Percentiles rank a stretch among this genome's conserved stretches.
Conservation (phyloP, 176 grass and related monocot species). For the Oryza longistaminata region DNA sequence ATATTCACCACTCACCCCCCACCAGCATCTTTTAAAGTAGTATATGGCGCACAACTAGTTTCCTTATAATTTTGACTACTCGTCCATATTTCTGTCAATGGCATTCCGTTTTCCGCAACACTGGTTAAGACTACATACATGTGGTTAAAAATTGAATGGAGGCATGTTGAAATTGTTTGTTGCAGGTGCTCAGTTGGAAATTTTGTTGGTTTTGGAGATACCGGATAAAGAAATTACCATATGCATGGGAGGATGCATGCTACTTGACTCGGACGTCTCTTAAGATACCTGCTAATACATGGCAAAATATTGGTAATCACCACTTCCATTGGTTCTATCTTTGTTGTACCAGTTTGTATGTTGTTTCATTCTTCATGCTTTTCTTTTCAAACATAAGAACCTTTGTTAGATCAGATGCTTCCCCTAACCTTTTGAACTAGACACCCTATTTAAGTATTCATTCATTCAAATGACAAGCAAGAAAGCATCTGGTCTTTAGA, state of each 20-base stretch:
- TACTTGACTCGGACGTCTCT: conserved; percentile 78
- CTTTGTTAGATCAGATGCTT: neutral
- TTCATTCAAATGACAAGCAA: neutral
- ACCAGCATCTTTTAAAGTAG: too few species aligned
- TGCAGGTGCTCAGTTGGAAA: conserved; percentile 60
- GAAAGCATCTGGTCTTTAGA: neutral
- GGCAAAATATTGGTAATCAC: conserved; percentile 86
- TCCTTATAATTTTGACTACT: too few species aligned
- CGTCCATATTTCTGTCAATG: too few species aligned
- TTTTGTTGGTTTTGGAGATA: conserved; percentile 90
- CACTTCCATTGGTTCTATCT: neutral
- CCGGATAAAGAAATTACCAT: conserved; percentile 75
- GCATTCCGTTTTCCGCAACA: too few species aligned
- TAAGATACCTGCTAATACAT: conserved; percentile 58
- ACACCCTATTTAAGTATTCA: neutral
- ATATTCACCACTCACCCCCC: too few species aligned
- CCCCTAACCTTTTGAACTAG: neutral
- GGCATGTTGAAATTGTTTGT: conserved; percentile 8
- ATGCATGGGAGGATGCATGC: conserved; percentile 89
- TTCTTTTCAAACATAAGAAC: neutral
- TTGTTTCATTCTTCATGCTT: neutral
- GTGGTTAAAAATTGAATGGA: neutral
- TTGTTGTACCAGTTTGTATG: neutral
- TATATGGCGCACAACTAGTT: too few species aligned
- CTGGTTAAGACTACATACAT: conserved; percentile 10